Base-by-base conservation (phyloP, 1,139 yeast species). In the Chernovozyma sophiae-reginae region DNA sequence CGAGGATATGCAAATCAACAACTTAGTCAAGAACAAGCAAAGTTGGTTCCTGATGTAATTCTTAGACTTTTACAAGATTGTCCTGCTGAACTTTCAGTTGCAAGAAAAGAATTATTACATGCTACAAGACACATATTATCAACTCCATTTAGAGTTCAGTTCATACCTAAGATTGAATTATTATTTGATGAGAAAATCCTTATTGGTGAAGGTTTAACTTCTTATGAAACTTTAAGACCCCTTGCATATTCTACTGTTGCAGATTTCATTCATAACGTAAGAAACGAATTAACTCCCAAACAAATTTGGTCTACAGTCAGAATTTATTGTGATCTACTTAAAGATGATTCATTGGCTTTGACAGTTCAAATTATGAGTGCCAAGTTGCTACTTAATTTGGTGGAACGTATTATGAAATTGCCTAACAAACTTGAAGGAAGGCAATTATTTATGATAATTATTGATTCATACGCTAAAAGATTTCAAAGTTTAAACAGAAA, bases 301-400 rank as follows among this genome's bases (percentile, higher is more conserved):
- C 97, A 89, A 54, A 85, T 92, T 10, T 83, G 95, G 82, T 82
- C 85, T 40, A 86, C 96, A 0, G 95, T 94, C 3, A 74, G 72
- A 33, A 85, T 87, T 38, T 94, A 87, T 55, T 85, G 96, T 52
- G 78, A 74, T 29, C 79, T 87, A 48, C 68, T 94, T 45, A 85
- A 84, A 48, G 97, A 92, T 53, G 81, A 79, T 47, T 69, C 94
- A 0, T 65, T 94, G 46, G 95, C 96, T 1, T 73, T 89, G 41
- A 86, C 96, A 6, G 96, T 90, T 30, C 98, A 94, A 58, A 86
- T 92, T 16, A 89, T 92, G 97, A 86, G 97, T 63, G 97, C 97
- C 4, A 92, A 90, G 59, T 68, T 94, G 26, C 63, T 94, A 26
- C 64, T 92, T 45, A 94, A 92, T 56, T 68, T 94, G 49, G 94